Percentiles rank a stretch among this genome's conserved stretches.
phyloP scores from a whole-genome alignment of 176 grass and related monocot species.

The Sorghum bicolor region DNA sequence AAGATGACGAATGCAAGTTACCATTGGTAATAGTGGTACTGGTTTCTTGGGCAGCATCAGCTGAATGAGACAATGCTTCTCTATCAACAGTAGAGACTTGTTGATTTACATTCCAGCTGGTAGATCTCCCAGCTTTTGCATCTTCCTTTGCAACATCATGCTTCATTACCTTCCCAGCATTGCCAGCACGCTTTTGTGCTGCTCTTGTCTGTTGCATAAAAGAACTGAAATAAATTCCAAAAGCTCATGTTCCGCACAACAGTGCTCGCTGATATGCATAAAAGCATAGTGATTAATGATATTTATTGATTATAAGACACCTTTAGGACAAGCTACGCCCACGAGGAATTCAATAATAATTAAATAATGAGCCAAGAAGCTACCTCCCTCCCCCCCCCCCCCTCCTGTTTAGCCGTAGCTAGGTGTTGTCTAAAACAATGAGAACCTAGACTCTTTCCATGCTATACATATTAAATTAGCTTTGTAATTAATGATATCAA shows the following conservation, averaged over 20 bases:
- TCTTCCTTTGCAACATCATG: constrained; percentile 67
- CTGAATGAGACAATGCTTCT: constrained; percentile 42
- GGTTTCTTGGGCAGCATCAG: constrained; percentile 41
- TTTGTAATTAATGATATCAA: background rate
- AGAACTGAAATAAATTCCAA: constrained; percentile 22
- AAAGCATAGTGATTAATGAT: constrained; percentile 25
- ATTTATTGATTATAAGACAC: background rate
- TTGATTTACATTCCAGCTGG: constrained; percentile 48
- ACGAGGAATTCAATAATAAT: background rate
- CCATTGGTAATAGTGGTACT: constrained; percentile 39
- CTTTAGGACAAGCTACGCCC: background rate
- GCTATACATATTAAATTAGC: background rate
- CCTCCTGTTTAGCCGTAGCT: background rate
- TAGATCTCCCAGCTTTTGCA: constrained; percentile 62
- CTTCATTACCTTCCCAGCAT: constrained; percentile 64
- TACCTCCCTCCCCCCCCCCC: background rate
- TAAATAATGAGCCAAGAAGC: background rate
- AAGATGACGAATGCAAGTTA: constrained; percentile 37
- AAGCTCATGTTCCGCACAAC: constrained; percentile 1
- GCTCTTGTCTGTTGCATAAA: constrained; percentile 54
- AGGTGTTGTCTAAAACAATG: background rate
- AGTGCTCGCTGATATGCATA: background rate
- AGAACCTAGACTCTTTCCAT: background rate
- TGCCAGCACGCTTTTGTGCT: constrained; percentile 59
- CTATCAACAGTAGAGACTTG: constrained; percentile 47